These are phyloP conservation scores for Penicillium sp. DNA, from an alignment of 2,329 filamentous ascomycete genomes.

Conservation along the genomic window DNA sequence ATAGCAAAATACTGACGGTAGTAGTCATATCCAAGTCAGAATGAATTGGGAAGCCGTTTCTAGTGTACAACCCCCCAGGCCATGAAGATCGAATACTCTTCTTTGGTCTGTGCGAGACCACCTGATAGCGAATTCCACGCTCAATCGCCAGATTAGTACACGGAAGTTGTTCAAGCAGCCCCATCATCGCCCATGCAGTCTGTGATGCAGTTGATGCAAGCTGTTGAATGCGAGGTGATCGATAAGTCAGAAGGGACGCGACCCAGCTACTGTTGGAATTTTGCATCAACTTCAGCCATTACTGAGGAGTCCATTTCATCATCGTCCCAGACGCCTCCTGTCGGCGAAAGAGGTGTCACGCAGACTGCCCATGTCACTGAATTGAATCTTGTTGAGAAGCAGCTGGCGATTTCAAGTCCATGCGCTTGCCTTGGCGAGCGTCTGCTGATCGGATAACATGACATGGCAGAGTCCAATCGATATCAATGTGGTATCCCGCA, in stretches of 20 bases:
- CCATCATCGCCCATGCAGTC: slow-evolving; percentile 9
- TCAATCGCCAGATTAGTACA: neutral
- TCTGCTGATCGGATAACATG: neutral
- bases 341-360: slow-evolving; percentile 36
- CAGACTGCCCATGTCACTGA: slow-evolving; percentile 37
- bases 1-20: slow-evolving; percentile 6
- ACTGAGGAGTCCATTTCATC: slow-evolving; percentile 1
- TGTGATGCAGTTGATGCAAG: slow-evolving; percentile 32
- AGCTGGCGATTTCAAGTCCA: slow-evolving; percentile 26
- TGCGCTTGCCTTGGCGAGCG: slow-evolving; percentile 1
- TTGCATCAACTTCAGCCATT: slow-evolving; percentile 28
- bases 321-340: slow-evolving; percentile 31
- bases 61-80: slow-evolving; percentile 3
- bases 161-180: neutral
- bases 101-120: neutral
- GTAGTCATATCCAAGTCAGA: slow-evolving; percentile 2
- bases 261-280: slow-evolving; percentile 37
- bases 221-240: slow-evolving; percentile 9
- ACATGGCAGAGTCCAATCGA: slow-evolving; percentile 28
- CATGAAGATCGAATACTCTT: slow-evolving; percentile 1
- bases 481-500: slow-evolving; percentile 41
- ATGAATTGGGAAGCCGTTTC: slow-evolving; percentile 7
- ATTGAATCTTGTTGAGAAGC: slow-evolving; percentile 38
- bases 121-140: neutral
- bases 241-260: slow-evolving; percentile 26